phyloP scores from a whole-genome alignment of 1,284 basidiomycete species.

The Ustilago sp. region DNA sequence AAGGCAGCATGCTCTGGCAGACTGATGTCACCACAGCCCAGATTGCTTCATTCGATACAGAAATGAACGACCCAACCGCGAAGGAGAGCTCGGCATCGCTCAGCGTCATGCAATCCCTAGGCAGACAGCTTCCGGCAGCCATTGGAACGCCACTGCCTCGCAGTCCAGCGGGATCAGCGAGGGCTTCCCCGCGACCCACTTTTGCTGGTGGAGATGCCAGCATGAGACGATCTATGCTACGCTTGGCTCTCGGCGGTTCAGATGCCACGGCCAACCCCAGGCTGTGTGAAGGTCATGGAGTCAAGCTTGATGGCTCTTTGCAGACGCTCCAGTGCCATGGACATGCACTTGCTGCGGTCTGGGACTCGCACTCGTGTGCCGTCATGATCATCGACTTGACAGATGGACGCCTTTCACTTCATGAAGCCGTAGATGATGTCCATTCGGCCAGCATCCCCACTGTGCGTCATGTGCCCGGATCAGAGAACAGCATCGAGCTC shows the following conservation, averaged over 20 bases:
- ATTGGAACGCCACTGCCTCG: conserved; percentile 38
- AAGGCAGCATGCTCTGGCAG: conserved; percentile 39
- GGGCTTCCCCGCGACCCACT: conserved; percentile 35
- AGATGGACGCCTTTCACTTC: conserved; percentile 28
- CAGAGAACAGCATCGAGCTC: conserved; percentile 19
- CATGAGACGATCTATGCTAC: conserved; percentile 35
- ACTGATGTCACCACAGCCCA: conserved; percentile 29
- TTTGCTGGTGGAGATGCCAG: conserved; percentile 22
- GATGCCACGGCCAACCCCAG: conserved; percentile 19
- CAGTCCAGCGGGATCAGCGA: conserved; percentile 37
- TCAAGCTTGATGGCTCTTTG: conserved; percentile 18
- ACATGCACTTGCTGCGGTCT: conserved; percentile 20
- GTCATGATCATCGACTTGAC: conserved; percentile 18
- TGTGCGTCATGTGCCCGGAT: background rate
- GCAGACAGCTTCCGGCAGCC: conserved; percentile 35
- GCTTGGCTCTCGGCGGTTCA: conserved; percentile 22
- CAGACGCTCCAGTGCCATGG: conserved; percentile 15
- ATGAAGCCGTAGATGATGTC: conserved; percentile 28
- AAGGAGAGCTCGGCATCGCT: conserved; percentile 22
- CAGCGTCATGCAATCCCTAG: conserved; percentile 33
- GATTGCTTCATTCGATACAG: conserved; percentile 3
- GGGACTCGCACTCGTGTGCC: conserved; percentile 36
- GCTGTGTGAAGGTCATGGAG: conserved; percentile 27
- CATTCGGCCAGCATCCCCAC: conserved; percentile 13
- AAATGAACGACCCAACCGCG: conserved; percentile 3